Percentiles rank a stretch among this genome's conserved stretches.
Conservation (phyloP, 2,329 filamentous ascomycete genomes). For the Diaporthe destruens region DNA sequence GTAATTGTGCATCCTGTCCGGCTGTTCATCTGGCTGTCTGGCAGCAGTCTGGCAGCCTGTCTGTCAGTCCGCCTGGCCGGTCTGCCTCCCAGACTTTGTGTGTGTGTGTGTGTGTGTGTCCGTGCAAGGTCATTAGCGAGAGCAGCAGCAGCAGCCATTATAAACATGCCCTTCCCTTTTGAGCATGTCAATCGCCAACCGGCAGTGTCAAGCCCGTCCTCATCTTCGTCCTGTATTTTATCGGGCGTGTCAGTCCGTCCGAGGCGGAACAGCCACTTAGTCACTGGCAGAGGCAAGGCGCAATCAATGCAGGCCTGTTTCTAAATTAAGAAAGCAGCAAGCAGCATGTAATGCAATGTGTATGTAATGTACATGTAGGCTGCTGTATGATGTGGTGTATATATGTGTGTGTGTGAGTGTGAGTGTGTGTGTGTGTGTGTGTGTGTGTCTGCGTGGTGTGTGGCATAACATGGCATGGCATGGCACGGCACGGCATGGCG, state of each 20-base stretch:
- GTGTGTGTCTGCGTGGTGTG: background rate
- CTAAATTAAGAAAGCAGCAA: constrained; percentile 24
- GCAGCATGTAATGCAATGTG: background rate
- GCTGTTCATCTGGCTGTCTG: background rate
- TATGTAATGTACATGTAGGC: background rate
- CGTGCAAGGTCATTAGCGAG: background rate
- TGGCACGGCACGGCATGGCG: background rate
- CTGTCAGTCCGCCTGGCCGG: too few species aligned
- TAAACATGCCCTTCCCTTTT: background rate
- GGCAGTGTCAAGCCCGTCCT: background rate
- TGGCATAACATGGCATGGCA: constrained; percentile 7
- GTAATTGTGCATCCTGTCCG: background rate
- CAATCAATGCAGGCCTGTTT: background rate
- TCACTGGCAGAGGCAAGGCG: background rate
- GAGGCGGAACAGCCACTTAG: background rate
- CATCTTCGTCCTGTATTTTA: constrained; percentile 9
- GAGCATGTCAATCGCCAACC: background rate
- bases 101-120: background rate
- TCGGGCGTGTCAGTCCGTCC: background rate
- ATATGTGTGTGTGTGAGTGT: constrained; percentile 15
- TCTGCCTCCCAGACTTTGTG: too few species aligned
- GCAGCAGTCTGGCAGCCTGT: too few species aligned
- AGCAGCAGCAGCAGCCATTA: too few species aligned
- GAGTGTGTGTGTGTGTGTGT: constrained; percentile 3
- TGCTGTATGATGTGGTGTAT: background rate